phyloP scores from a whole-genome alignment of 495 filamentous ascomycete genomes.

The Daldinia vernicosa region DNA sequence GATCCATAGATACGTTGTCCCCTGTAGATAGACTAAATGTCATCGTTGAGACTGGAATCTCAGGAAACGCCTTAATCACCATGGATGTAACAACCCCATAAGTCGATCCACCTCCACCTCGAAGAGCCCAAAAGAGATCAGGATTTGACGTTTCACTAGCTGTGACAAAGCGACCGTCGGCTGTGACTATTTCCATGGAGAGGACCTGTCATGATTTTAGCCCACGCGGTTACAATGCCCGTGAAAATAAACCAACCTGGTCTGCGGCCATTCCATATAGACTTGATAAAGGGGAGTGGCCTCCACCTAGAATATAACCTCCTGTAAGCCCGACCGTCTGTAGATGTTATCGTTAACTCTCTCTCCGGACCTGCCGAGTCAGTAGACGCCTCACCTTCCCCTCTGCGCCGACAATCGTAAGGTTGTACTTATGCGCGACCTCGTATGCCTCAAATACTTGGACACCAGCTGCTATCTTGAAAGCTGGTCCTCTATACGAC shows the following conservation, averaged over 20 bases:
- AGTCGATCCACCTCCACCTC: slow-evolving; percentile 67
- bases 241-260: slow-evolving; percentile 44
- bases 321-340: slow-evolving; percentile 62
- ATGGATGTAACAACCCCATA: slow-evolving; percentile 67
- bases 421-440: slow-evolving; percentile 50
- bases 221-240: neutral
- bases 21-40: slow-evolving; percentile 47
- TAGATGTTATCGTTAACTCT: slow-evolving; percentile 1
- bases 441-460: slow-evolving; percentile 57
- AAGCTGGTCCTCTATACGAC: slow-evolving; percentile 56
- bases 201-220: slow-evolving; percentile 47
- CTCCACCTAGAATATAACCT: slow-evolving; percentile 64
- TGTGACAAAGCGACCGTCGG: slow-evolving; percentile 65
- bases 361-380: neutral
- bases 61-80: slow-evolving; percentile 56
- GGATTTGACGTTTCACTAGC: slow-evolving; percentile 59
- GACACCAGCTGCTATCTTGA: slow-evolving; percentile 61
- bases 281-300: slow-evolving; percentile 56
- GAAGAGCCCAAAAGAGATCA: slow-evolving; percentile 73
- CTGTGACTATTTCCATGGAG: slow-evolving; percentile 65
- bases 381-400: slow-evolving; percentile 43
- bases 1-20: slow-evolving; percentile 48
- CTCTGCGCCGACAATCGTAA: slow-evolving; percentile 61
- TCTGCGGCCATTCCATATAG: slow-evolving; percentile 62
- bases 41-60: slow-evolving; percentile 52